Conservation (phyloP, 2,329 filamentous ascomycete genomes). For the Venturia asperata region DNA sequence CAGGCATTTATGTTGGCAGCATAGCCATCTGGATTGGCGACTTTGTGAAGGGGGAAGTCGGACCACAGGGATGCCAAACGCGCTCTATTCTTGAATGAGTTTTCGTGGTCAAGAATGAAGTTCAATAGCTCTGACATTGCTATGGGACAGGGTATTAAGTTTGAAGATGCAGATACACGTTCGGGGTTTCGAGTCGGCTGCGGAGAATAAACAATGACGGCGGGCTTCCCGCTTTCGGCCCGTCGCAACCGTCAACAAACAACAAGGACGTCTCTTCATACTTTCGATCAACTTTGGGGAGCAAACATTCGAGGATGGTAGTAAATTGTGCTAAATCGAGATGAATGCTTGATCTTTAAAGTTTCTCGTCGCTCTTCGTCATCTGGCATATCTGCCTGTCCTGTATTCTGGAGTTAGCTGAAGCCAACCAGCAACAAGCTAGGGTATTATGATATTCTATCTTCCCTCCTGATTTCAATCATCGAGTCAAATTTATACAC, state of each 20-base stretch:
- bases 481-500: too few species aligned
- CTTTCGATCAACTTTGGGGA: neutral
- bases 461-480: too few species aligned
- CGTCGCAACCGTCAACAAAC: neutral
- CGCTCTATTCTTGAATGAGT: constrained; percentile 50
- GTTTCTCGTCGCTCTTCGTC: too few species aligned
- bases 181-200: neutral
- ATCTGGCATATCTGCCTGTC: too few species aligned
- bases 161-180: neutral
- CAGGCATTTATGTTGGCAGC: constrained; percentile 72
- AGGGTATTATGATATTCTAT: too few species aligned
- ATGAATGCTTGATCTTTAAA: too few species aligned
- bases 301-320: too few species aligned
- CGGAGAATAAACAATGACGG: constrained; percentile 2
- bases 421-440: neutral
- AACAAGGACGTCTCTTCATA: neutral
- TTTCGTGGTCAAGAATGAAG: constrained; percentile 47
- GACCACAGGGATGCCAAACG: constrained; percentile 82
- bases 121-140: constrained; percentile 62
- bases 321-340: too few species aligned
- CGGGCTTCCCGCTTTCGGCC: neutral
- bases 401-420: too few species aligned
- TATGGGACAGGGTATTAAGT: neutral
- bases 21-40: constrained; percentile 79
- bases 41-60: constrained; percentile 68